Evolutionary conservation across 2,329 filamentous ascomycete species (phyloP), one percentile per base, ranked within the genome.

Genomic region (Trichoderma guizhouense): DNA sequence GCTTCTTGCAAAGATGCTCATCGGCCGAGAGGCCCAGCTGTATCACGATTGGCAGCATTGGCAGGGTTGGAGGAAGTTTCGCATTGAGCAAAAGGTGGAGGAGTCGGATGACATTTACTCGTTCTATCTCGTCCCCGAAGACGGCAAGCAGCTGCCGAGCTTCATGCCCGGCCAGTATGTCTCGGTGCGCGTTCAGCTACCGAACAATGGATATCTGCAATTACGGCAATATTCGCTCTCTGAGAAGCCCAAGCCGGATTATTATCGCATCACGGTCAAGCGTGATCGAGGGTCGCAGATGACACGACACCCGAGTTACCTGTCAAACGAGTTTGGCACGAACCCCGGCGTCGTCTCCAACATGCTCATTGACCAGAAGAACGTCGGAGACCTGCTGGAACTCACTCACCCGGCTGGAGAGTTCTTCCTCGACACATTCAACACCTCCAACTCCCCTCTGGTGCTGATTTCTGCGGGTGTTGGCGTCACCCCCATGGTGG

Each of bases 151-250:
- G n/a, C 83, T 94, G 53, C 91, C 91, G 0, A 58, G 77, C 0
- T 94, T 88, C 83, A 84, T 87, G 71, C 91, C 92, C 0, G 92
- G 92, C 43, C 92, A 94, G 80, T 94, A 93, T 78, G 86, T 93
- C 73, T 91, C 90, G 0, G 81, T 93, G 61, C 86, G 86, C 64
- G 79, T 90, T 8, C 83, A 86, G 64, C 85, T 92, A 0, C 86
- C 88, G 1, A 82, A 84, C 0, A 83, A 87, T 73, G 86, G 87
- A 28, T 87, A 89, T 78, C 81, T 85, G 74, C 92, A 94, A 80
- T 86, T 89, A 21, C 85, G 92, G 36, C 92, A 94, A 80, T 94
- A 93, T 81, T 92, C 90, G 30, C 85, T 94, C 73, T 91, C 88
- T 76, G 91, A 93, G 74, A 85, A 87, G 64, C 91, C 90, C 2